phyloP scores from a whole-genome alignment of 164 flowering plant genomes.

The Tetrastigma voinierianum region DNA sequence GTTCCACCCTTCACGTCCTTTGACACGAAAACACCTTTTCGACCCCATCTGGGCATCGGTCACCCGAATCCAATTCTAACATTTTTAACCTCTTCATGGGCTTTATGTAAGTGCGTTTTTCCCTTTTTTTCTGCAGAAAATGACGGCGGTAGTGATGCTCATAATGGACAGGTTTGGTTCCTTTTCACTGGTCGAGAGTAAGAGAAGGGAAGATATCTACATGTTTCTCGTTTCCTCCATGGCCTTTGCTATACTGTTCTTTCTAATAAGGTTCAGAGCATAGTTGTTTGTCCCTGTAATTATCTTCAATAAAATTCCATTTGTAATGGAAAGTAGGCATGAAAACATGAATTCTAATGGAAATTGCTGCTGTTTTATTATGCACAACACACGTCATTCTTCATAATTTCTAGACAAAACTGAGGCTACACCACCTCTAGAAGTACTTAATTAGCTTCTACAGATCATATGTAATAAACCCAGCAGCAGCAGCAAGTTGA shows the following conservation, averaged over 20 bases:
- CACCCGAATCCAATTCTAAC: not conserved
- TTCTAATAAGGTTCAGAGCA: not conserved
- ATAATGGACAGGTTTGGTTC: slow-evolving; percentile 22
- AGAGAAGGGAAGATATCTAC: slow-evolving; percentile 3
- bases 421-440: too few species aligned
- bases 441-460: too few species aligned
- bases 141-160: slow-evolving; percentile 21
- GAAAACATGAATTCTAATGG: too few species aligned
- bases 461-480: too few species aligned
- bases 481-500: too few species aligned
- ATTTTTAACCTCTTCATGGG: not conserved
- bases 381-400: too few species aligned
- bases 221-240: slow-evolving; percentile 6
- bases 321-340: not conserved
- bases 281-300: slow-evolving; percentile 8
- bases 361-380: too few species aligned
- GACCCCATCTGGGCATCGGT: too few species aligned
- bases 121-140: slow-evolving; percentile 34
- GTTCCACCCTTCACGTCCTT: too few species aligned
- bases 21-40: too few species aligned
- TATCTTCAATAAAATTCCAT: not conserved
- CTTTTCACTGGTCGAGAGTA: not conserved
- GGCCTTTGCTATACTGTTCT: slow-evolving; percentile 4
- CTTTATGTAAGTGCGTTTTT: not conserved
- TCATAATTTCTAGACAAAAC: too few species aligned